phyloP scores from a whole-genome alignment of 2,329 filamentous ascomycete species.

The Calonectria multiphialidica region DNA sequence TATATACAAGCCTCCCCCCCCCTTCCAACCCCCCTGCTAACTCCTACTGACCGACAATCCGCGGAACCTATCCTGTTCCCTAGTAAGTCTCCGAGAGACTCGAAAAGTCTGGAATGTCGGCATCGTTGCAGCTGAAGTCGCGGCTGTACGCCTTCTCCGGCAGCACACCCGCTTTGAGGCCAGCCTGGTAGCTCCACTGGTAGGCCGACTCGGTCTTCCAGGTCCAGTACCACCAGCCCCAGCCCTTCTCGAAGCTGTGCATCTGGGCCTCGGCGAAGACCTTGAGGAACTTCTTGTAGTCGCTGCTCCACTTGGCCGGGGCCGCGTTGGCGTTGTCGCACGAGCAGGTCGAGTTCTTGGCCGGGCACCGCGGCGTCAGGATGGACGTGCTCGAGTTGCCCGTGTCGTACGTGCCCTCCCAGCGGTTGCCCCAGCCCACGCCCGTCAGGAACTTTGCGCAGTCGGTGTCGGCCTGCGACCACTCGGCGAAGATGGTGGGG shows the following conservation, averaged over 20 bases:
- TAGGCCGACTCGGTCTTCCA: conserved; percentile 89
- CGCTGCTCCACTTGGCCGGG: conserved; percentile 72
- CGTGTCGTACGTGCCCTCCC: conserved; percentile 87
- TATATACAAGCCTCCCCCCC: not conserved
- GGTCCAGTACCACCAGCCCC: conserved; percentile 99
- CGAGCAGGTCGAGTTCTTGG: conserved; percentile 72
- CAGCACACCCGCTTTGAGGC: conserved; percentile 82
- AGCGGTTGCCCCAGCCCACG: conserved; percentile 87
- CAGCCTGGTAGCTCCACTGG: conserved; percentile 94
- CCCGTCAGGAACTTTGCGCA: conserved; percentile 91
- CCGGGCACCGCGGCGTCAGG: conserved; percentile 80
- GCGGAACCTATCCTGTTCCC: not conserved
- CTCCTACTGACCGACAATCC: too few species aligned
- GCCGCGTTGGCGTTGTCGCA: conserved; percentile 84
- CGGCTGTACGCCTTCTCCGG: conserved; percentile 79
- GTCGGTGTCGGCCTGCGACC: conserved; percentile 97
- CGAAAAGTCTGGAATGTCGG: conserved; percentile 66
- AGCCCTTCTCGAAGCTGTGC: conserved; percentile 90
- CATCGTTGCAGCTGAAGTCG: conserved; percentile 75
- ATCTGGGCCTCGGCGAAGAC: conserved; percentile 98
- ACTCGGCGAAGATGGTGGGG: conserved; percentile 94
- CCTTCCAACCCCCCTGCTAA: not conserved
- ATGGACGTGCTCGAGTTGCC: conserved; percentile 73
- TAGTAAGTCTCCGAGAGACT: conserved; percentile 64
- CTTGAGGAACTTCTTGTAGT: conserved; percentile 87